Percentiles rank a stretch among this genome's conserved stretches.
phyloP scores from a whole-genome alignment of 2,329 filamentous ascomycete genomes.

The Colletotrichum sp. region DNA sequence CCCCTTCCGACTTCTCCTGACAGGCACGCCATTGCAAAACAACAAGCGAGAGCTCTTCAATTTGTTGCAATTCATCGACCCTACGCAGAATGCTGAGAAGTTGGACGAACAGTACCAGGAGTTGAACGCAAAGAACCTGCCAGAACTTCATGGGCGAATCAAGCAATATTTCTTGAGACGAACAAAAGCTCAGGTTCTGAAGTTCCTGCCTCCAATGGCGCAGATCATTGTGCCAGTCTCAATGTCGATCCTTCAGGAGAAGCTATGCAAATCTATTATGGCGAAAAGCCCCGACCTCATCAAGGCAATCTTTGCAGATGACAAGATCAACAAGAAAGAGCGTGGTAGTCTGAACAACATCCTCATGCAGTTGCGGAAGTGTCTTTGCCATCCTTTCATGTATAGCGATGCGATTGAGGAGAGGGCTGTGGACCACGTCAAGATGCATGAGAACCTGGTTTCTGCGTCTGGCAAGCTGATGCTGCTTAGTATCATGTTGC shows the following conservation, averaged over 20 bases:
- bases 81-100: conserved; percentile 68
- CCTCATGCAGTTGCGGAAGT: conserved; percentile 92
- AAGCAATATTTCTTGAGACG: conserved; percentile 73
- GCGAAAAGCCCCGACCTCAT: conserved; percentile 90
- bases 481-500: conserved; percentile 83
- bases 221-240: conserved; percentile 97
- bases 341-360: conserved; percentile 90
- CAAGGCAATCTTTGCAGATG: conserved; percentile 79
- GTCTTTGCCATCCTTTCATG: conserved; percentile 93
- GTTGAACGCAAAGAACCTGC: conserved; percentile 84
- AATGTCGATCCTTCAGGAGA: conserved; percentile 93
- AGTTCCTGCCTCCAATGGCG: conserved; percentile 89
- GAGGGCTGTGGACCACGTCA: conserved; percentile 62
- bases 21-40: conserved; percentile 93
- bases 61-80: conserved; percentile 91
- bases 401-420: conserved; percentile 94
- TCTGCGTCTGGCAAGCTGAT: conserved; percentile 92
- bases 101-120: conserved; percentile 79
- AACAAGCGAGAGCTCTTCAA: conserved; percentile 96
- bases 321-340: conserved; percentile 71
- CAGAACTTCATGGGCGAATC: conserved; percentile 82
- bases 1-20: conserved; percentile 85
- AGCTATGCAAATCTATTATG: conserved; percentile 91
- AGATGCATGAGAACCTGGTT: conserved; percentile 80
- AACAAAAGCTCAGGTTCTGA: conserved; percentile 89